Base-by-base conservation (phyloP, 331 rosid species). In the Saraca asoca region DNA sequence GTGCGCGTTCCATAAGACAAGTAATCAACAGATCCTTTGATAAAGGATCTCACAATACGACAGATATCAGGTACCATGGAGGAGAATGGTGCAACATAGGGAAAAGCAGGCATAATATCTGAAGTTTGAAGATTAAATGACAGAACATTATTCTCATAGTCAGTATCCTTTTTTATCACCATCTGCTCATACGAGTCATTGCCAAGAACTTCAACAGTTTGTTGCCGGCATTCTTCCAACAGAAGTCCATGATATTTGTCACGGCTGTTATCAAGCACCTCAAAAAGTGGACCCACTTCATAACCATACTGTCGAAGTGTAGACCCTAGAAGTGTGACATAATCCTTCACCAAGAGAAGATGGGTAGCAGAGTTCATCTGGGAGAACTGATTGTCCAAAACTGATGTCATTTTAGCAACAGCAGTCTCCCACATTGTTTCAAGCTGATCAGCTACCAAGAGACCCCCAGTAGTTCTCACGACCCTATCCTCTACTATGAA, bases 401-500 rank as follows among this genome's bases (percentile, higher is more conserved):
- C 54, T 7, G 88, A 79, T 51, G 81, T 79, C 83, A 90, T 70
- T 76, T 80, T 93, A 9, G 85, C 59, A 33, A 88, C 15, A 66
- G 97, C 90, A 9, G 87, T 85, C 13, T 90, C 96, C 89, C 96
- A 90, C 97, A 93, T 90, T 17, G 83, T 82, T 72, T 86, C 95
- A 57, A 86, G 75, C 72, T 88, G 89, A 69, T 90, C 92, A 12
- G 84, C 70, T 53, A 74, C 78, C n/a, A 88, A 65, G 7, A 90
- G 83, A 12, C 91, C 88, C 24, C 80, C 82, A 44, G 79, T 90
- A 61, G 98, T 93, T 72, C 95, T 86, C 71, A 90, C 54, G 35
- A 90, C 95, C 70, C 82, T 87, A 74, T 93, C 90, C 80, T 93
- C 98, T 61, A 93, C 97, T 33, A 90, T 93, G 81, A 90, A 90